Evolutionary conservation across 306 rosid genomes (phyloP), one percentile per base, ranked within the genome.

Genomic region (Quercus suber): DNA sequence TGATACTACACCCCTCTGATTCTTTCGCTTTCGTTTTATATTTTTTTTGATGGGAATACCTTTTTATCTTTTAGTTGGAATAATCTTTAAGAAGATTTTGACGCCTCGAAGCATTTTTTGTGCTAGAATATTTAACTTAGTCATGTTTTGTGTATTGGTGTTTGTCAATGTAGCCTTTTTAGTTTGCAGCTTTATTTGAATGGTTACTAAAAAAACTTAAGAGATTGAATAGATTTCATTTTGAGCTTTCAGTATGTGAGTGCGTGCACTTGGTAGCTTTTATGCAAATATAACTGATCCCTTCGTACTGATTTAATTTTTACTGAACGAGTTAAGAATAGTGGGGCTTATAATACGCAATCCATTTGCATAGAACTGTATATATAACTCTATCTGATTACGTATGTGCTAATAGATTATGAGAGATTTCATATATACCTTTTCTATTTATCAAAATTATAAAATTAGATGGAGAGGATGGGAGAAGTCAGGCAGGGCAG

Each of bases 401-500:
- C n/a, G 0, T 2, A 17, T 73, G 60, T 72, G 28, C 60, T 53
- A 60, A 63, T 45, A 19, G 73, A 63, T 61, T 73, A 35, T 70
- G 13, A 67, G 1, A 31, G 27, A 67, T 27, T 75, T 61, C 9
- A 68, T 78, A 58, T 49, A 69, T 69, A 15, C 45, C 57, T 41
- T 17, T 82, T 71, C 89, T 88, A 74, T 85, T 83, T 64, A 80
- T 17, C 75, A 59, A 79, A 55, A 5, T 52, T 72, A 45, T 80
- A 71, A 81, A 69, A 79, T 85, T 76, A 82, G 89, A 97, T 56
- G 99, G 99, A 78, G 97, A 94, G 81, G 99, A 94, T 85, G 99
- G 97, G 78, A 90, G 97, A 89, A 94, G 97, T 86, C 93, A 97
- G 78, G 95, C 99, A 53, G 99, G 92, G 86, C 94, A 88, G 80